phyloP scores from a whole-genome alignment of 768 basidiomycete species.

The Floccularia luteovirens region DNA sequence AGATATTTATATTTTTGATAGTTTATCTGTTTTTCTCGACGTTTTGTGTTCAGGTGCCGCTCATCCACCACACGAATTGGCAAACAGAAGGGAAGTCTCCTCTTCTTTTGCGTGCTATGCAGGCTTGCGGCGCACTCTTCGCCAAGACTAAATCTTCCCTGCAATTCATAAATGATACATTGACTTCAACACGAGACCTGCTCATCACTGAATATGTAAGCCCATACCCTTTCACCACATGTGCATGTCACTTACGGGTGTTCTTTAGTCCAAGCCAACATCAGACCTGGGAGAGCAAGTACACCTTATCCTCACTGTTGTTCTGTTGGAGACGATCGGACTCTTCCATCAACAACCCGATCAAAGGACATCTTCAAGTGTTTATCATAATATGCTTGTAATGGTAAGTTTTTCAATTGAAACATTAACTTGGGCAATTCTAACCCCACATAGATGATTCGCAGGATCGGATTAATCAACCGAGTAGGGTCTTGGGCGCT shows the following conservation, averaged over 20 bases:
- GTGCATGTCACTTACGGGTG: neutral
- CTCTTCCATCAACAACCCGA: constrained; percentile 43
- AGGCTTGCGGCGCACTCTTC: constrained; percentile 55
- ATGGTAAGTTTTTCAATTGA: constrained; percentile 29
- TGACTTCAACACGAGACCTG: constrained; percentile 35
- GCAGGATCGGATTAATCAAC: constrained; percentile 35
- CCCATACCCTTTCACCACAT: constrained; percentile 8
- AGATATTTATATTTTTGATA: constrained; percentile 13
- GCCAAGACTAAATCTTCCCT: constrained; percentile 39
- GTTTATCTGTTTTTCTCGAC: constrained; percentile 49
- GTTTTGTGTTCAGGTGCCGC: constrained; percentile 45
- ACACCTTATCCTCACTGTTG: constrained; percentile 36
- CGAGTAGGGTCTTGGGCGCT: constrained; percentile 36
- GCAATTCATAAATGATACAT: constrained; percentile 38
- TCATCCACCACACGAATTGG: constrained; percentile 51
- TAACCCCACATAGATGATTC: constrained; percentile 31
- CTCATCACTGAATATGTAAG: constrained; percentile 53
- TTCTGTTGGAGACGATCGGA: constrained; percentile 52
- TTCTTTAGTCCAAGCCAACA: constrained; percentile 26
- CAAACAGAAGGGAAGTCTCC: constrained; percentile 37
- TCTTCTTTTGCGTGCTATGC: constrained; percentile 47
- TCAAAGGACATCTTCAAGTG: constrained; percentile 37
- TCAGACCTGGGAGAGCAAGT: constrained; percentile 28
- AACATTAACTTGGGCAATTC: neutral
- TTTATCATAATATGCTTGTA: constrained; percentile 57